Percentiles rank a stretch among this genome's conserved stretches.
Evolutionary conservation across 2,329 filamentous ascomycete species (phyloP).

Genomic region (Talaromyces sp.): DNA sequence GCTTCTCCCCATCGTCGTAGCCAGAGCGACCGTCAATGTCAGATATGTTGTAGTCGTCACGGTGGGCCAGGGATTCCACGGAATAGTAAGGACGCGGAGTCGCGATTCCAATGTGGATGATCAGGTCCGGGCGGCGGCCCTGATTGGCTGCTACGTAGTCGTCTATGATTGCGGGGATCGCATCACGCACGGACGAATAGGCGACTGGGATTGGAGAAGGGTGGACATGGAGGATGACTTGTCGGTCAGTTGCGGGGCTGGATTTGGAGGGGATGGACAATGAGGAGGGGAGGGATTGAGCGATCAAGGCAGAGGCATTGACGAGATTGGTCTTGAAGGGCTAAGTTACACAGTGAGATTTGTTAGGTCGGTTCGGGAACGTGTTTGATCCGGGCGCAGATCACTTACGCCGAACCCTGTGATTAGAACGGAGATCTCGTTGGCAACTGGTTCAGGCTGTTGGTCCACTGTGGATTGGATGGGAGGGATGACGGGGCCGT

Average conservation of each 20-base stretch:
- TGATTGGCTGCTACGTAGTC: conserved; percentile 44
- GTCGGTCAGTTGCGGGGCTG: conserved; percentile 27
- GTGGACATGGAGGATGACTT: conserved; percentile 54
- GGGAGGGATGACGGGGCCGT: conserved; percentile 23
- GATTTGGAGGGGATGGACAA: conserved; percentile 51
- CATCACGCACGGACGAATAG: conserved; percentile 66
- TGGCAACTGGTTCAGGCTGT: conserved; percentile 17
- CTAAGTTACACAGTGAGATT: conserved; percentile 47
- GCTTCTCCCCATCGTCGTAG: conserved; percentile 50
- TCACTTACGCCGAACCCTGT: conserved; percentile 42
- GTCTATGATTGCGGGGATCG: conserved; percentile 66
- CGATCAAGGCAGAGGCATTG: conserved; percentile 83
- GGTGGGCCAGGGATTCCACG: conserved; percentile 70
- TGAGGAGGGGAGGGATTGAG: conserved; percentile 65
- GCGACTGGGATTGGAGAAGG: conserved; percentile 69
- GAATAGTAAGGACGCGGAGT: conserved; percentile 66
- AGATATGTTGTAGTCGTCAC: conserved; percentile 69
- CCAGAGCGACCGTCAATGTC: conserved; percentile 66
- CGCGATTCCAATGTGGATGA: conserved; percentile 81
- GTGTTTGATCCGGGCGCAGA: conserved; percentile 13
- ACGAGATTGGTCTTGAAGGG: conserved; percentile 74
- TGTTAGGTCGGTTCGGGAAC: conserved; percentile 7
- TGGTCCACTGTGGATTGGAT: conserved; percentile 17
- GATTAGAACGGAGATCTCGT: conserved; percentile 39
- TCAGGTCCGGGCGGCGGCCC: conserved; percentile 60